Evolutionary conservation across 2,329 filamentous ascomycete genomes (phyloP), one percentile per base, ranked within the genome.

Genomic region (Alternaria burnsii): DNA sequence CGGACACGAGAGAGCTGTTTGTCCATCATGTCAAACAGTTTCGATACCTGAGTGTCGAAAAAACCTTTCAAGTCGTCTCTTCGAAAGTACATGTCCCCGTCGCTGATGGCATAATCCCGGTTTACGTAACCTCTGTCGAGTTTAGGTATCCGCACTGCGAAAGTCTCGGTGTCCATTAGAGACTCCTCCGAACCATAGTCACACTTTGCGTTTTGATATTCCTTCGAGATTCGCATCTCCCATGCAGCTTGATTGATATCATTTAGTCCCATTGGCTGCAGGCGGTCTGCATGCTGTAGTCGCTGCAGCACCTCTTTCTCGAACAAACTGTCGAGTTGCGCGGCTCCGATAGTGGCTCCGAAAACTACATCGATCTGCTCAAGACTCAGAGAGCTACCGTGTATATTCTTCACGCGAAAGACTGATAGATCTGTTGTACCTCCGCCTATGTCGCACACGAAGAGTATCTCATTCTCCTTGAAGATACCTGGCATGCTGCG

Each of bases 371-470:
- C 75, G 5, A 78, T 66, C 44, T 79, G 73, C 50, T 72, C 62
- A 5, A 77, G 60, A 20, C 46, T 62, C 47, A 77, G 64, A 22
- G 71, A 62, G 28, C 68, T 64, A 43, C 70, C 65, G 16, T 68
- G 34, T 7, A 62, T 61, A 20, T 66, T 64, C 22, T 66, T 68
- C 2, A 81, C 73, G 10, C 72, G 69, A 2, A 81, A 71, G 0
- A 79, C 74, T 12, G 59, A 58, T 18, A 62, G 38, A 20, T 70
- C 67, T n/a, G 76, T 79, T 1, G 83, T 85, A 5, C 83, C 83
- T 38, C 83, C 83, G 3, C 83, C 83, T 18, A 81, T 80, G 71
- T 85, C 83, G 62, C 82, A 85, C 2, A 84, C 80, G 6, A 85
- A 75, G 6, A 85, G 72, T 3, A 82, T 75, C 60, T 85, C 81